phyloP scores from a whole-genome alignment of 192 early-diverging fungal species.

The Coemansia guatemalensis region DNA sequence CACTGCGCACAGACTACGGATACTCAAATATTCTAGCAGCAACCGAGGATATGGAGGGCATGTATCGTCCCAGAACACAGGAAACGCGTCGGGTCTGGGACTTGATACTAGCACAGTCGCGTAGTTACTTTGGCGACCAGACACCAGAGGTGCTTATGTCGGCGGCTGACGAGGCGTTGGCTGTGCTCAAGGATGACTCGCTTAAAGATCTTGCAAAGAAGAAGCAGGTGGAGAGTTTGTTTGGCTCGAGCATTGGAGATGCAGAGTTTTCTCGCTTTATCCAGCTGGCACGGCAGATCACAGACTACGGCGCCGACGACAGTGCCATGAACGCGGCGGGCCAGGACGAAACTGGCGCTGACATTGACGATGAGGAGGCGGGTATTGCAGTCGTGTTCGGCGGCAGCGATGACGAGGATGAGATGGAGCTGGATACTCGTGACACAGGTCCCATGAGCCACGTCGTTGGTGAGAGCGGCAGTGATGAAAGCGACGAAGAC shows the following conservation, averaged over 20 bases:
- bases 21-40: constrained; percentile 73
- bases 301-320: constrained; percentile 70
- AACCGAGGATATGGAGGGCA: constrained; percentile 82
- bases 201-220: constrained; percentile 90
- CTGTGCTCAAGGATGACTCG: constrained; percentile 78
- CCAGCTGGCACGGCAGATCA: constrained; percentile 92
- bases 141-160: constrained; percentile 87
- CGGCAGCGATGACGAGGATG: constrained; percentile 86
- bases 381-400: constrained; percentile 97
- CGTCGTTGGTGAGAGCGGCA: constrained; percentile 40
- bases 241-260: constrained; percentile 65
- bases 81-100: constrained; percentile 91
- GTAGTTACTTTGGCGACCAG: constrained; percentile 81
- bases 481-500: constrained; percentile 38
- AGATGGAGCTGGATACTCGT: constrained; percentile 57
- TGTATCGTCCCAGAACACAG: constrained; percentile 87
- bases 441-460: constrained; percentile 56
- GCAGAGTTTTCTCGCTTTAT: constrained; percentile 87
- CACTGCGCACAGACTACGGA: constrained; percentile 58
- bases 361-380: constrained; percentile 71
- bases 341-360: constrained; percentile 2
- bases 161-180: constrained; percentile 83
- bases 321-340: constrained; percentile 48
- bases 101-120: constrained; percentile 80
- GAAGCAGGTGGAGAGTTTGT: constrained; percentile 73